Base-by-base conservation (phyloP, 2,329 filamentous ascomycete genomes). In the Diaporthe nobilis region DNA sequence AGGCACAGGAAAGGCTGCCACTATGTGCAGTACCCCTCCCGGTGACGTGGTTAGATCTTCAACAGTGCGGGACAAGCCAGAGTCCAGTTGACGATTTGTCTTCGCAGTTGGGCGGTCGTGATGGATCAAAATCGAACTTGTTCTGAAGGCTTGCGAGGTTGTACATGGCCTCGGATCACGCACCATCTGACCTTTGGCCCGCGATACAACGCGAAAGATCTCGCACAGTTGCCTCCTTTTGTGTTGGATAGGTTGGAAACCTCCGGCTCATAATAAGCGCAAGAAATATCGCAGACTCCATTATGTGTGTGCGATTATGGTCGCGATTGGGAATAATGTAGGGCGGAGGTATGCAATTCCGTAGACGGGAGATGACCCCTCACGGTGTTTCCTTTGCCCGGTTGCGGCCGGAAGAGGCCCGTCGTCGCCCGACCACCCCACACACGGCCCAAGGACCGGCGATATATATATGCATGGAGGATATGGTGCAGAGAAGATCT, bases 331-430 rank as follows among this genome's bases (percentile, higher is more conserved):
- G 25, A 10, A n/a, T 55, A 20, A 31, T 34, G 7, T 10, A 31
- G 2, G n/a, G 20, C 39, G 42, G 71, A 34, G 47, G 37, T 34
- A n/a, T 53, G 37, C 71, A 65, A 65, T 25, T 22, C 47, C 47
- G 58, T 3, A 5, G 39, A 12, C 13, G 37, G 6, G 28, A 13
- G 17, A 2, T 20, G 51, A 53, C 34, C 58, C 58, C 72, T 71
- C 72, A 47, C 75, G 73, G 75, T 67, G 44, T 75, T 77, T 63
- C 47, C 68, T 77, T 77, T 75, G 53, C 60, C 75, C 73, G 75
- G 34, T 9, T 15, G 37, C 34, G 25, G 47, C 61, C 42, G 28
- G 44, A 63, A 22, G n/a, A 51, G 57, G 39, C 28, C 31, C 60
- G 51, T 28, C 44, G n/a, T 42, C 51, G 25, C 20, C 49, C 15